Base-by-base conservation (phyloP, 768 basidiomycete species). In the Leccinum broughii region DNA sequence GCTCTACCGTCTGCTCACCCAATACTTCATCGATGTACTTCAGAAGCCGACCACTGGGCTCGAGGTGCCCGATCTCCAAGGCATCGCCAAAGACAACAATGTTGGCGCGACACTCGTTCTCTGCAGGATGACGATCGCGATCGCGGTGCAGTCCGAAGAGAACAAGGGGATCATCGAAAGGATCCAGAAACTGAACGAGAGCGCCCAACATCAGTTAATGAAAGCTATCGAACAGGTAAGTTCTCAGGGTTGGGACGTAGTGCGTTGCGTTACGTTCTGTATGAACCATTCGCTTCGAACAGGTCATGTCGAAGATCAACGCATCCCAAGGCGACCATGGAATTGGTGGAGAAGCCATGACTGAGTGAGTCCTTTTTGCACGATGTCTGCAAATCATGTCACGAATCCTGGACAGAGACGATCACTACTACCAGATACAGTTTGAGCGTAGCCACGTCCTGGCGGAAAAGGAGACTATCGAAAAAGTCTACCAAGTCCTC, bases 141-240 rank as follows among this genome's bases (percentile, higher is more conserved):
- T 94, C 64, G 88, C 89, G 1, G 93, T 95, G 10, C 93, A 95
- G 75, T 94, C 91, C 68, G 89, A 91, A 71, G 84, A 84, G 72
- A 95, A 95, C 68, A 86, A 93, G 77, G 85, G 88, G 63, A 89
- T 95, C 64, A 94, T 98, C 62, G 87, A 86, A 70, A 90, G 86
- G 75, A 98, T 98, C 37, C 94, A 95, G 68, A 81, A 83, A 2
- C 74, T 97, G 62, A 88, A 84, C 61, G 90, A 96, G 73, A 81
- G 77, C 17, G 88, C 94, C 69, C 95, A 97, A 76, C 91, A 93
- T 71, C 81, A 86, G 68, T 77, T 97, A 56, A 98, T 97, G 95
- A 89, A 84, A 74, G 90, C 92, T 44, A 96, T 97, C 60, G 95
- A 97, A 74, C 90, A 92, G 81, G 94, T 92, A 60, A 56, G 82